phyloP scores from a whole-genome alignment of 305 asterid species.

The Solanum hybrid region DNA sequence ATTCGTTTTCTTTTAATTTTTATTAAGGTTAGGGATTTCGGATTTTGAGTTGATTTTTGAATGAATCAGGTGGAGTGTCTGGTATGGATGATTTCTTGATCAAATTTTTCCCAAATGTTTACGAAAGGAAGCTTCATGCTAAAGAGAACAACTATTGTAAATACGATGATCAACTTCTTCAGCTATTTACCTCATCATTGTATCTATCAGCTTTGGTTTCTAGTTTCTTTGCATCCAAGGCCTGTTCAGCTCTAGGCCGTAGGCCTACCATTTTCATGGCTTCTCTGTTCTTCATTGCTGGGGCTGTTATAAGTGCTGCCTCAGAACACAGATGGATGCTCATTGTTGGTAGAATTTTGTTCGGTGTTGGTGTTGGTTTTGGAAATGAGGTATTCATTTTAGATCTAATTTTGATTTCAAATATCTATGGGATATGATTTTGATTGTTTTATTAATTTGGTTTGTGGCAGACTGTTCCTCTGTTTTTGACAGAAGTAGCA shows the following conservation, averaged over 20 bases:
- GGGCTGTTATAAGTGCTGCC: slow-evolving; percentile 31
- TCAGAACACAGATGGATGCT: slow-evolving; percentile 31
- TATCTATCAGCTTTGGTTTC: slow-evolving; percentile 57
- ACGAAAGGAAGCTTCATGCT: slow-evolving; percentile 28
- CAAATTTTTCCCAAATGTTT: slow-evolving; percentile 36
- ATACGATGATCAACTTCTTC: slow-evolving; percentile 58
- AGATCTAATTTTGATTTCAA: not conserved
- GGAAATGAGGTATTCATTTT: slow-evolving; percentile 54
- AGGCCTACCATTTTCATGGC: slow-evolving; percentile 49
- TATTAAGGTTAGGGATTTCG: not conserved
- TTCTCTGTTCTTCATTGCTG: slow-evolving; percentile 32
- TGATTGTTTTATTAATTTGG: no score
- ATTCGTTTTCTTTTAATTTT: not conserved
- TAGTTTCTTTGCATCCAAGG: slow-evolving; percentile 59
- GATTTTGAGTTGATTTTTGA: not conserved
- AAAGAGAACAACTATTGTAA: slow-evolving; percentile 56
- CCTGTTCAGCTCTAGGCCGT: slow-evolving; percentile 39
- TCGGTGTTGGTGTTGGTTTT: slow-evolving; percentile 68
- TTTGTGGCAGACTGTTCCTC: slow-evolving; percentile 53
- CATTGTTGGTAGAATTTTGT: slow-evolving; percentile 52
- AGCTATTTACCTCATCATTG: slow-evolving; percentile 68
- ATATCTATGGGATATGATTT: no score
- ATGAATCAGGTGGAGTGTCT: slow-evolving; percentile 42
- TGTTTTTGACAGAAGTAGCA: slow-evolving; percentile 61
- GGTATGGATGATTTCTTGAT: slow-evolving; percentile 64